Evolutionary conservation across 2,329 filamentous ascomycete genomes (phyloP).

Genomic region (Neopestalotiopsis sp.): DNA sequence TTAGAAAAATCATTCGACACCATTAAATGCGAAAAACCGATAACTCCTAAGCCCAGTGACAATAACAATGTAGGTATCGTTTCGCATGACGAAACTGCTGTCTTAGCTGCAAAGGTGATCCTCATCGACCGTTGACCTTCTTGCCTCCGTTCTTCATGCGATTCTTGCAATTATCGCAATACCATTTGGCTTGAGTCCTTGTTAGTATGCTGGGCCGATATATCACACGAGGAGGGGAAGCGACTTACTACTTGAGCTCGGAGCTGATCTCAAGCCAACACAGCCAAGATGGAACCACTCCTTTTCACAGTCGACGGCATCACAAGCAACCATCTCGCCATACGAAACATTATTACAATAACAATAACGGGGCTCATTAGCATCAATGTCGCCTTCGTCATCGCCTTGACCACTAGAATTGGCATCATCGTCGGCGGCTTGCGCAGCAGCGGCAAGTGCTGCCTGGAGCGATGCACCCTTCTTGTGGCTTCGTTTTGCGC

Average conservation of each 20-base stretch:
- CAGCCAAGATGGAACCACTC: slow-evolving; percentile 89
- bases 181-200: slow-evolving; percentile 71
- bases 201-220: not conserved
- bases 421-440: slow-evolving; percentile 50
- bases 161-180: slow-evolving; percentile 79
- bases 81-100: not conserved
- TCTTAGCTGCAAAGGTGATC: not conserved
- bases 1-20: not conserved
- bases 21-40: slow-evolving; percentile 3
- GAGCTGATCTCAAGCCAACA: slow-evolving; percentile 78
- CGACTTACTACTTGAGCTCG: slow-evolving; percentile 74
- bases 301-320: slow-evolving; percentile 72
- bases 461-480: slow-evolving; percentile 53
- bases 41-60: slow-evolving; percentile 1
- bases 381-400: slow-evolving; percentile 66
- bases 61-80: not conserved
- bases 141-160: slow-evolving; percentile 62
- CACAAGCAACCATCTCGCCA: slow-evolving; percentile 84
- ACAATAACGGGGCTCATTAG: slow-evolving; percentile 77
- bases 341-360: slow-evolving; percentile 83
- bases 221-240: not conserved
- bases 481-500: slow-evolving; percentile 61
- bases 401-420: slow-evolving; percentile 49
- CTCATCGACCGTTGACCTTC: slow-evolving; percentile 53
- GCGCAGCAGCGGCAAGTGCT: slow-evolving; percentile 41